phyloP scores from a whole-genome alignment of 2,329 filamentous ascomycete genomes.

The Calonectria montana region DNA sequence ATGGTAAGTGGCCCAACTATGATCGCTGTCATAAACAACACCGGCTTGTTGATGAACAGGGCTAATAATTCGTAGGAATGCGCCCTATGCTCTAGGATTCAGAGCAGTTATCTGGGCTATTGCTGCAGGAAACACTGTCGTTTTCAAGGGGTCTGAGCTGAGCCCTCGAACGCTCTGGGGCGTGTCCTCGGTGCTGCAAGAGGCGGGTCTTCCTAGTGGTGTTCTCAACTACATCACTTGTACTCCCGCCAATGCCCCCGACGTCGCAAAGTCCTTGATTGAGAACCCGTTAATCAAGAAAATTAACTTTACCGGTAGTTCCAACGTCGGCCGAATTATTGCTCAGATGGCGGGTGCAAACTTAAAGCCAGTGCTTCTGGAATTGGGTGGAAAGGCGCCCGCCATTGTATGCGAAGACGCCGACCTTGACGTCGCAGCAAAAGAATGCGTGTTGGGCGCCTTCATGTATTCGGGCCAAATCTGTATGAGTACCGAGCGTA shows the following conservation, averaged over 20 bases:
- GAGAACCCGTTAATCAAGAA: constrained; percentile 38
- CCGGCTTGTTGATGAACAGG: not conserved
- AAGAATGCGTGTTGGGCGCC: constrained; percentile 36
- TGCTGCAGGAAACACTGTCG: constrained; percentile 22
- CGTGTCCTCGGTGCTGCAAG: constrained; percentile 49
- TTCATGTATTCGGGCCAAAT: constrained; percentile 78
- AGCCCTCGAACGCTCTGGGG: constrained; percentile 45
- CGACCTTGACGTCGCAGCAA: constrained; percentile 54
- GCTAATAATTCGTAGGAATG: constrained; percentile 37
- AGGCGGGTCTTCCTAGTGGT: constrained; percentile 56
- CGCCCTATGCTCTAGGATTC: constrained; percentile 17
- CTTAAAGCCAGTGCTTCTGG: constrained; percentile 59
- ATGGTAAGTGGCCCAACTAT: constrained; percentile 37
- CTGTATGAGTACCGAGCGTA: constrained; percentile 74
- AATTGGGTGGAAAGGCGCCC: constrained; percentile 60
- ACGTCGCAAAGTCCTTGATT: constrained; percentile 51
- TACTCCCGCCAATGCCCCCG: constrained; percentile 46
- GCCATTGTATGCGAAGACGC: constrained; percentile 58
- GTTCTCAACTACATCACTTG: constrained; percentile 52
- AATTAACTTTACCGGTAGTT: constrained; percentile 30
- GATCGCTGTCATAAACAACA: constrained; percentile 15
- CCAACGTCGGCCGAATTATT: constrained; percentile 53
- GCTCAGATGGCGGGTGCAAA: constrained; percentile 48
- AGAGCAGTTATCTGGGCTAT: constrained; percentile 17
- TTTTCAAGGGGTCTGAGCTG: constrained; percentile 48